Conservation (phyloP, 805 yeast species). For the Saccharomyces cerevisiae region DNA sequence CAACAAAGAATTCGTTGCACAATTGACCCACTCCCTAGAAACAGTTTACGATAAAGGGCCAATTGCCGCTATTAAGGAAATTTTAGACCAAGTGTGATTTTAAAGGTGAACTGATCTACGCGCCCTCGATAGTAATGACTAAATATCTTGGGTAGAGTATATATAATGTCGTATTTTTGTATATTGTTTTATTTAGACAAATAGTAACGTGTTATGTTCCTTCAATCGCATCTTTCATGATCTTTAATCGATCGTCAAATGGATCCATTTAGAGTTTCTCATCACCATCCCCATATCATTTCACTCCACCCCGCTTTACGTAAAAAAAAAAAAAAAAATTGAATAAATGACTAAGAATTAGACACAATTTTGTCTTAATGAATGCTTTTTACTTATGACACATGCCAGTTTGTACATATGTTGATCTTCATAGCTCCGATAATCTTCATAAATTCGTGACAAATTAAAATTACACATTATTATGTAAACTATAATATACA, state of each 20-base stretch:
- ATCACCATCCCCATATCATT: background rate
- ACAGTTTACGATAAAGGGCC: conserved; percentile 3
- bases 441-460: background rate
- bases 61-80: conserved; percentile 1
- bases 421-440: background rate
- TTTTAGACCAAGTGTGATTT: background rate
- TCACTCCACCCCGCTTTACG: background rate
- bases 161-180: no score
- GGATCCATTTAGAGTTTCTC: background rate
- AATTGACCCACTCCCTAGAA: conserved; percentile 1
- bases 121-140: background rate
- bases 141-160: background rate
- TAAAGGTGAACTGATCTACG: background rate
- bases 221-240: background rate
- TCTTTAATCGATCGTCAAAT: no score
- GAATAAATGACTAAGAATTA: no score
- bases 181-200: background rate
- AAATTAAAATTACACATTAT: background rate
- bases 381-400: background rate
- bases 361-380: background rate
- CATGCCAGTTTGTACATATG: background rate
- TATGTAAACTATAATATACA: background rate
- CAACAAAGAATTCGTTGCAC: conserved; percentile 1
- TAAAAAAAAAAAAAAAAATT: no score
- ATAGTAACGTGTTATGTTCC: background rate